phyloP scores from a whole-genome alignment of 202 grass and related monocot genomes.

The Zizania palustris region DNA sequence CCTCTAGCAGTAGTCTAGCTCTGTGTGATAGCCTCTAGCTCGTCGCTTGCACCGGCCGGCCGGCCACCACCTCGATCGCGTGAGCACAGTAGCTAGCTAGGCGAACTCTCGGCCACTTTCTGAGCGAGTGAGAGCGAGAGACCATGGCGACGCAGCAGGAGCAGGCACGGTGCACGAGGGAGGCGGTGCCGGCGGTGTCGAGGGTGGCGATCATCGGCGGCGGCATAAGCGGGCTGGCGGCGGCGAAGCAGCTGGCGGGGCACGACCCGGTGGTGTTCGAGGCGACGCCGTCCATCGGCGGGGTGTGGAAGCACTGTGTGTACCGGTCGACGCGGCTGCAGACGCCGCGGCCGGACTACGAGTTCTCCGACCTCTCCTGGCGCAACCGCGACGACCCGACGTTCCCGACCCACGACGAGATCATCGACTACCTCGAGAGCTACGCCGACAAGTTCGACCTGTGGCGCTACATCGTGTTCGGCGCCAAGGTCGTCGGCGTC shows the following conservation, averaged over 20 bases:
- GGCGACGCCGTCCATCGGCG: slow-evolving; percentile 68
- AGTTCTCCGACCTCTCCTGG: slow-evolving; percentile 94
- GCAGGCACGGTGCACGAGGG: slow-evolving; percentile 39
- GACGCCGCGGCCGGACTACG: slow-evolving; percentile 91
- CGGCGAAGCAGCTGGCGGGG: slow-evolving; percentile 68
- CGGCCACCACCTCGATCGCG: not conserved
- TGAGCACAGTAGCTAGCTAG: not conserved
- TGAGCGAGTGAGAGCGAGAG: not conserved
- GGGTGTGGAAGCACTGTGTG: slow-evolving; percentile 91
- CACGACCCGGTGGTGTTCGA: slow-evolving; percentile 83
- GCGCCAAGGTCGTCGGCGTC: slow-evolving; percentile 71
- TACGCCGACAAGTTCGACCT: slow-evolving; percentile 79
- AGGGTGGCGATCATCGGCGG: slow-evolving; percentile 89
- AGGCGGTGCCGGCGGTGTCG: slow-evolving; percentile 24
- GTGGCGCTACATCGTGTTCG: slow-evolving; percentile 69
- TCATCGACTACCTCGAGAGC: slow-evolving; percentile 77
- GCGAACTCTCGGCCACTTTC: too few relatives aligned
- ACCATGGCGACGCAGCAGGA: slow-evolving; percentile 22
- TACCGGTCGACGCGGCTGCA: slow-evolving; percentile 88
- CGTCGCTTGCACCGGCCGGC: not conserved
- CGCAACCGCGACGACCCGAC: slow-evolving; percentile 77
- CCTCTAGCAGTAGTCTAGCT: not conserved
- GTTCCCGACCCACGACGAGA: slow-evolving; percentile 81
- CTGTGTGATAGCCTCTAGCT: not conserved
- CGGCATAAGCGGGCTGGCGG: slow-evolving; percentile 80